A percentile compares a stretch with the other conserved stretches of the same genome.
Evolutionary conservation across 495 filamentous ascomycete species (phyloP).

Genomic region (Darksidea phi): DNA sequence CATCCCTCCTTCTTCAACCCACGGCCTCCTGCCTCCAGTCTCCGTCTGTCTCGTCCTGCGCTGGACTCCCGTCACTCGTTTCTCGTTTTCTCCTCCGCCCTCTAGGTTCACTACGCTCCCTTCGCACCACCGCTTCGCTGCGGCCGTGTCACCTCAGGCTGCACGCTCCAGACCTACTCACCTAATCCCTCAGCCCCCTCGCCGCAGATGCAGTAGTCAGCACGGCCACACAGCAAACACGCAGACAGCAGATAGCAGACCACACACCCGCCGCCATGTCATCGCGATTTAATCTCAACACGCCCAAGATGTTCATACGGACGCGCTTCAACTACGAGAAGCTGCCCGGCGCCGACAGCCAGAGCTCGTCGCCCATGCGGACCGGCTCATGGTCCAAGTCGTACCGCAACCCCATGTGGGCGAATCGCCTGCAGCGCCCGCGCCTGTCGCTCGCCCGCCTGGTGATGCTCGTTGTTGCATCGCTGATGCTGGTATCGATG

Average conservation of each 20-base stretch:
- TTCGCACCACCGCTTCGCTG: background rate
- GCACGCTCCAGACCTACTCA: background rate
- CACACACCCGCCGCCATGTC: constrained; percentile 16
- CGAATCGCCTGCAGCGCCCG: constrained; percentile 34
- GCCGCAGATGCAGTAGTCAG: constrained; percentile 30
- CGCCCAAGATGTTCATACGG: constrained; percentile 30
- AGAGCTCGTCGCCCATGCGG: constrained; percentile 36
- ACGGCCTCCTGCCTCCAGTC: background rate
- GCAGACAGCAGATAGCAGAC: background rate
- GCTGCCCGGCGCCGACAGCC: constrained; percentile 38
- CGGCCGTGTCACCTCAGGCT: constrained; percentile 4
- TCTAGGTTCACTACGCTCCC: background rate
- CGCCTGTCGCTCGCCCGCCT: constrained; percentile 34
- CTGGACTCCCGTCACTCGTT: background rate
- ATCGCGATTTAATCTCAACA: constrained; percentile 30
- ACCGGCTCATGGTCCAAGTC: constrained; percentile 31
- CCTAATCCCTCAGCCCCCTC: constrained; percentile 3
- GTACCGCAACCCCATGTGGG: constrained; percentile 30
- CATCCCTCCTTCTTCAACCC: constrained; percentile 10
- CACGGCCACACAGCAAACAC: constrained; percentile 1
- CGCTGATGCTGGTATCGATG: constrained; percentile 36
- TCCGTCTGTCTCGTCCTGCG: background rate
- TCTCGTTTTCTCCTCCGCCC: background rate
- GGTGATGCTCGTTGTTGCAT: constrained; percentile 28
- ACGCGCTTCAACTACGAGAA: constrained; percentile 41